phyloP scores from a whole-genome alignment of 2,329 filamentous ascomycete genomes.

The Fusarium coicis region DNA sequence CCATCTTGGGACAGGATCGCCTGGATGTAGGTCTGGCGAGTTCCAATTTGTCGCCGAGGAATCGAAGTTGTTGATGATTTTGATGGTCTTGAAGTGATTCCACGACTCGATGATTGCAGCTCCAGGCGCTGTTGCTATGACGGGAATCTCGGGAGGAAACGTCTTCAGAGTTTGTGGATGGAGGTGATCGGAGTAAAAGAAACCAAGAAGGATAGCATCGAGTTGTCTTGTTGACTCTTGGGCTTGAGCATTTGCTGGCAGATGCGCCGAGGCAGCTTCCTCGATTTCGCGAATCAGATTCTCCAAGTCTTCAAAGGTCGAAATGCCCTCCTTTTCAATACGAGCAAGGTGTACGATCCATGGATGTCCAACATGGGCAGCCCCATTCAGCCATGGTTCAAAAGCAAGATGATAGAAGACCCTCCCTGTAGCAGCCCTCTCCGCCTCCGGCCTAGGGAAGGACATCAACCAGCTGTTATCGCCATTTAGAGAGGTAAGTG shows the following conservation, averaged over 20 bases:
- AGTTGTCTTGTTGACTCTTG: not conserved
- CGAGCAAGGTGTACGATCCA: slow-evolving; percentile 41
- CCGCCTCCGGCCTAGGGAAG: slow-evolving; percentile 44
- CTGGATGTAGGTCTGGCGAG: slow-evolving; percentile 31
- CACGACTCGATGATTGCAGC: slow-evolving; percentile 18
- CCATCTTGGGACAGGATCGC: slow-evolving; percentile 36
- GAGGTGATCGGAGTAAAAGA: slow-evolving; percentile 33
- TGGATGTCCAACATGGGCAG: slow-evolving; percentile 22
- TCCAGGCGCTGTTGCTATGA: slow-evolving; percentile 32
- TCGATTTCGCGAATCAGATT: slow-evolving; percentile 34
- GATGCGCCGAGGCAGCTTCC: not conserved
- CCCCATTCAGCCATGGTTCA: slow-evolving; percentile 49
- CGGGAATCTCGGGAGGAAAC: slow-evolving; percentile 32
- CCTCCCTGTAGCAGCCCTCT: slow-evolving; percentile 32
- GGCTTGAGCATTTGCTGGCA: not conserved
- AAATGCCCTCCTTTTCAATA: not conserved
- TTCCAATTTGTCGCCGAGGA: slow-evolving; percentile 18
- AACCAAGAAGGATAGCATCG: slow-evolving; percentile 39
- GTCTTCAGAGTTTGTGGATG: slow-evolving; percentile 32
- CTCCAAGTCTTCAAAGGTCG: slow-evolving; percentile 21
- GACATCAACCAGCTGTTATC: slow-evolving; percentile 51
- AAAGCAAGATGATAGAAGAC: slow-evolving; percentile 48
- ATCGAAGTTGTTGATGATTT: slow-evolving; percentile 16
- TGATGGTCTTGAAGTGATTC: slow-evolving; percentile 37
- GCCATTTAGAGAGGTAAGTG: slow-evolving; percentile 49